phyloP scores from a whole-genome alignment of 495 filamentous ascomycete species.

The Daldinia bambusicola region DNA sequence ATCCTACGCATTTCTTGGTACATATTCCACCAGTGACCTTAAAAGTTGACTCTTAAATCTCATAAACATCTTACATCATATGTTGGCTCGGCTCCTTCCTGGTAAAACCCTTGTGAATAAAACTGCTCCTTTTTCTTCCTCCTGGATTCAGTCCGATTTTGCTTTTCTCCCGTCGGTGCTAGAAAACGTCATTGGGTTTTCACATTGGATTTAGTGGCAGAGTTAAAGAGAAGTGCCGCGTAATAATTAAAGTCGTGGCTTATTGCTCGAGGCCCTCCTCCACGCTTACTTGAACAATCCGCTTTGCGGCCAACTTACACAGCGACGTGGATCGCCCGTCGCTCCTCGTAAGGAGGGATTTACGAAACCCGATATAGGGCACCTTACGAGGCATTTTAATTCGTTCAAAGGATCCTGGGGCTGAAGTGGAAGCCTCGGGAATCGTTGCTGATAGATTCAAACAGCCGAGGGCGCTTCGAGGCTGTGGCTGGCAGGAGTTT shows the following conservation, averaged over 20 bases:
- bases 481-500: constrained; percentile 29
- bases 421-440: constrained; percentile 19
- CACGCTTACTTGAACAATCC: constrained; percentile 17
- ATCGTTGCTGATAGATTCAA: constrained; percentile 16
- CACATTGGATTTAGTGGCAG: constrained; percentile 26
- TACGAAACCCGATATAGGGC: constrained; percentile 26
- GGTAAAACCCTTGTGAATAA: constrained; percentile 22
- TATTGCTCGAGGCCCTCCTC: constrained; percentile 27
- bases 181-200: constrained; percentile 8
- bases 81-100: constrained; percentile 24
- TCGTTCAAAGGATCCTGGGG: constrained; percentile 30
- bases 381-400: constrained; percentile 5
- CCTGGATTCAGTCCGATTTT: constrained; percentile 17
- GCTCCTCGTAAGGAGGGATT: constrained; percentile 20
- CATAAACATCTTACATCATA: constrained; percentile 44
- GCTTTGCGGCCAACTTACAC: constrained; percentile 15
- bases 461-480: constrained; percentile 11
- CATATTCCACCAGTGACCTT: constrained; percentile 38
- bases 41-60: constrained; percentile 31
- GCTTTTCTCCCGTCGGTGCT: background rate
- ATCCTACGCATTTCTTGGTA: constrained; percentile 31
- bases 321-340: constrained; percentile 14
- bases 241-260: constrained; percentile 29
- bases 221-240: constrained; percentile 14
- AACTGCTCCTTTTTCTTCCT: constrained; percentile 34